Conservation (phyloP, 2,329 filamentous ascomycete species). For the Diaporthe velutina region DNA sequence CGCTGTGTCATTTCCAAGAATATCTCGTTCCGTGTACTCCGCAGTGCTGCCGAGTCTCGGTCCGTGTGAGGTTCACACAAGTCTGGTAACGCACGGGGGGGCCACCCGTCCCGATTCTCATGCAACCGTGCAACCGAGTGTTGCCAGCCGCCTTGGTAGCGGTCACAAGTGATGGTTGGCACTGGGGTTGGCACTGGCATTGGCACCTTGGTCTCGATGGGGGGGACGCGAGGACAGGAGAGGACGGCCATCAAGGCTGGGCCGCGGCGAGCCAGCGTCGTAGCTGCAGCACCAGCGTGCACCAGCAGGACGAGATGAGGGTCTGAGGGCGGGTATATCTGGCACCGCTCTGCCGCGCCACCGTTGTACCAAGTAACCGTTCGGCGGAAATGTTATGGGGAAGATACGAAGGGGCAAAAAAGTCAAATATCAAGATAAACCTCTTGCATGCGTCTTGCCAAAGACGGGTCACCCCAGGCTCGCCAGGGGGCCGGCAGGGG, state of each 20-base stretch:
- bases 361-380: slow-evolving; percentile 1
- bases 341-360: slow-evolving; percentile 17
- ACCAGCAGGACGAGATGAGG: slow-evolving; percentile 21
- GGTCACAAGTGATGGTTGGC: slow-evolving; percentile 14
- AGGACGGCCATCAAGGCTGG: slow-evolving; percentile 1
- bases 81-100: slow-evolving; percentile 6
- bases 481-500: slow-evolving; percentile 25
- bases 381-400: slow-evolving; percentile 8
- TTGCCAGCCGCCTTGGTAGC: slow-evolving; percentile 19
- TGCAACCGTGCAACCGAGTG: slow-evolving; percentile 3
- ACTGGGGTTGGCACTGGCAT: slow-evolving; percentile 13
- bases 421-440: slow-evolving; percentile 23
- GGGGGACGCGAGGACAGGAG: background rate
- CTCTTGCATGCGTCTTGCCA: slow-evolving; percentile 33
- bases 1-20: slow-evolving; percentile 35
- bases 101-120: slow-evolving; percentile 11
- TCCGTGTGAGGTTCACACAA: slow-evolving; percentile 26
- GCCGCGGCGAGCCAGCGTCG: slow-evolving; percentile 8
- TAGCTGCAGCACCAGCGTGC: slow-evolving; percentile 14
- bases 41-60: slow-evolving; percentile 27
- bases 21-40: slow-evolving; percentile 7
- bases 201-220: background rate
- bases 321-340: slow-evolving; percentile 21
- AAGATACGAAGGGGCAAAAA: slow-evolving; percentile 24
- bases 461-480: slow-evolving; percentile 32